Conservation (phyloP, 768 basidiomycete species). For the Lactarius sanguifluus region DNA sequence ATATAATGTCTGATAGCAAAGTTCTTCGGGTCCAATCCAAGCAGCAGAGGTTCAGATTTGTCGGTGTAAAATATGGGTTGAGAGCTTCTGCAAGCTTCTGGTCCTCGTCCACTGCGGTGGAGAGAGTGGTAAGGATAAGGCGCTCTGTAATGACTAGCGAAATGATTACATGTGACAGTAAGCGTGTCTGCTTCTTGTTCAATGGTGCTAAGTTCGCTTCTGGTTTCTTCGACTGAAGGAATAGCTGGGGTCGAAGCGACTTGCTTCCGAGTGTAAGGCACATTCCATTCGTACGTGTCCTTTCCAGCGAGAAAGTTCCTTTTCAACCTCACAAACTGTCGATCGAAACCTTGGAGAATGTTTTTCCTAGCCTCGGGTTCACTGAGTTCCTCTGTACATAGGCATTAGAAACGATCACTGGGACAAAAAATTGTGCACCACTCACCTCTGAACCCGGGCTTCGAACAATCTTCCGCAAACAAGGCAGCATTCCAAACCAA, state of each 20-base stretch:
- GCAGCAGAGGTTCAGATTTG: slow-evolving; percentile 3
- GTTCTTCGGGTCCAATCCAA: slow-evolving; percentile 7
- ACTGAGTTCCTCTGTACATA: slow-evolving; percentile 10
- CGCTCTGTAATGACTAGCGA: not conserved
- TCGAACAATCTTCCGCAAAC: slow-evolving; percentile 23
- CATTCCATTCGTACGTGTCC: not conserved
- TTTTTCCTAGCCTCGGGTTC: not conserved
- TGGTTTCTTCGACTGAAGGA: not conserved
- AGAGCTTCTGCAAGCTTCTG: not conserved
- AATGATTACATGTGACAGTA: slow-evolving; percentile 1
- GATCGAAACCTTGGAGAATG: slow-evolving; percentile 4
- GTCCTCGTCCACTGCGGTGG: slow-evolving; percentile 15
- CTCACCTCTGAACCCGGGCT: slow-evolving; percentile 7
- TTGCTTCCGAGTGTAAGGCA: slow-evolving; percentile 4
- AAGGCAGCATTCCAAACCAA: slow-evolving; percentile 17
- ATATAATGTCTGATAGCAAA: slow-evolving; percentile 2
- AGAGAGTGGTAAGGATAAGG: not conserved
- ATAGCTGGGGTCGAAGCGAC: not conserved
- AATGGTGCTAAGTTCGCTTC: slow-evolving; percentile 6
- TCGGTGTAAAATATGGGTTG: not conserved
- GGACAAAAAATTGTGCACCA: not conserved
- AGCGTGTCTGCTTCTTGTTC: slow-evolving; percentile 7
- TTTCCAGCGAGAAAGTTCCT: slow-evolving; percentile 20
- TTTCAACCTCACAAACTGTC: slow-evolving; percentile 8
- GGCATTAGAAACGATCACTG: not conserved